phyloP scores from a whole-genome alignment of 805 yeast genomes.

The Yarrowia alimentaria region DNA sequence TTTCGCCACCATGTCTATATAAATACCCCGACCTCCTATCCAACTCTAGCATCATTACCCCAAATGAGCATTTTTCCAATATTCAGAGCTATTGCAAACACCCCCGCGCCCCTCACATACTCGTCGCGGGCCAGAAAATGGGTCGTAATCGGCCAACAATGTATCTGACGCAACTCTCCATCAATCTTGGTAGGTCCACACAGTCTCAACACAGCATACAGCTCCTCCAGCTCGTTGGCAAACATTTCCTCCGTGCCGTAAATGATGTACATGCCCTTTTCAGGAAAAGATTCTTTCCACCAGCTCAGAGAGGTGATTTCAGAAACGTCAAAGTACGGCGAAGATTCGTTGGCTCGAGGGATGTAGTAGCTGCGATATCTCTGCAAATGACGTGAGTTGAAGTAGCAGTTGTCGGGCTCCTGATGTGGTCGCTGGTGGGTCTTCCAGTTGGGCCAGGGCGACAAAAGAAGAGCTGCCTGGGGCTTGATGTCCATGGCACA shows the following conservation, averaged over 20 bases:
- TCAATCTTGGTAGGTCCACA: constrained; percentile 41
- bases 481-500: constrained; percentile 34
- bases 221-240: constrained; percentile 42
- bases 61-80: constrained; percentile 19
- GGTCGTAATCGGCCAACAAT: constrained; percentile 49
- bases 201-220: constrained; percentile 36
- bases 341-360: constrained; percentile 3
- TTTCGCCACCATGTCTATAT: too few relatives aligned
- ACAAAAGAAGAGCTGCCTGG: constrained; percentile 39
- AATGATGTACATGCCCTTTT: constrained; percentile 43
- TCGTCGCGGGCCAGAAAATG: constrained; percentile 16
- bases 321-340: constrained; percentile 29
- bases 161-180: constrained; percentile 42
- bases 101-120: constrained; percentile 8
- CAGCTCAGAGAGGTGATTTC: constrained; percentile 31
- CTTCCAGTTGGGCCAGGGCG: constrained; percentile 38
- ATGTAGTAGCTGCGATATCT: constrained; percentile 8
- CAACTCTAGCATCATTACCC: constrained; percentile 5
- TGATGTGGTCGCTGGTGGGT: background rate
- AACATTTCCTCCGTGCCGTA: constrained; percentile 49
- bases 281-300: constrained; percentile 48
- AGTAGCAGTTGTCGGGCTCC: background rate
- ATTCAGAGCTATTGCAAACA: constrained; percentile 18
- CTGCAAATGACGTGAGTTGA: background rate
- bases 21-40: too few relatives aligned